Conservation (phyloP, 768 basidiomycete species). For the Scleroderma bovista region DNA sequence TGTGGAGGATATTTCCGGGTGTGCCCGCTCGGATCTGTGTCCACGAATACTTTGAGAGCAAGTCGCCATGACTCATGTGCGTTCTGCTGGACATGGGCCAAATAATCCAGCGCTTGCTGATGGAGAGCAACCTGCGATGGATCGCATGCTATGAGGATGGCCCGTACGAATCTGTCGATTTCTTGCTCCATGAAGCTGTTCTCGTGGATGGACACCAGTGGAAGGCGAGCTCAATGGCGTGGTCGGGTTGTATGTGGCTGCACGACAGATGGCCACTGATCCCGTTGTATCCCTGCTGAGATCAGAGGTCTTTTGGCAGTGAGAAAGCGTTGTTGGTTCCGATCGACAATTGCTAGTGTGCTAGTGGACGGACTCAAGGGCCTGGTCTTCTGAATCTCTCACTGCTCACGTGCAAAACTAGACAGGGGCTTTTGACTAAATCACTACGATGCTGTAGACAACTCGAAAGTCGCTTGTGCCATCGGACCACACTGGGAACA, state of each 20-base stretch:
- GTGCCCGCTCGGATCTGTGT: conserved; percentile 50
- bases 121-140: conserved; percentile 65
- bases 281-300: too few relatives aligned
- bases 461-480: too few relatives aligned
- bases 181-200: conserved; percentile 71
- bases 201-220: conserved; percentile 10
- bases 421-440: not conserved
- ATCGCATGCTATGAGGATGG: conserved; percentile 85
- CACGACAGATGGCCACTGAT: too few relatives aligned
- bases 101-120: conserved; percentile 81
- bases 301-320: too few relatives aligned
- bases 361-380: too few relatives aligned
- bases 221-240: conserved; percentile 5
- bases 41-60: conserved; percentile 69
- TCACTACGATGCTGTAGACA: too few relatives aligned
- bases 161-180: conserved; percentile 73
- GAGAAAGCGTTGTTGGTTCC: not conserved
- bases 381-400: not conserved
- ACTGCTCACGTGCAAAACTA: not conserved
- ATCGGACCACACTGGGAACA: too few relatives aligned
- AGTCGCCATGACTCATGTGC: conserved; percentile 75
- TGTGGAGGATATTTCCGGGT: conserved; percentile 60
- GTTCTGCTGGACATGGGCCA: conserved; percentile 73
- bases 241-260: not conserved
- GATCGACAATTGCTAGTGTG: not conserved